Evolutionary conservation across 2,329 filamentous ascomycete species (phyloP), one percentile per base, ranked within the genome.

Genomic region (Neonectria hederae): DNA sequence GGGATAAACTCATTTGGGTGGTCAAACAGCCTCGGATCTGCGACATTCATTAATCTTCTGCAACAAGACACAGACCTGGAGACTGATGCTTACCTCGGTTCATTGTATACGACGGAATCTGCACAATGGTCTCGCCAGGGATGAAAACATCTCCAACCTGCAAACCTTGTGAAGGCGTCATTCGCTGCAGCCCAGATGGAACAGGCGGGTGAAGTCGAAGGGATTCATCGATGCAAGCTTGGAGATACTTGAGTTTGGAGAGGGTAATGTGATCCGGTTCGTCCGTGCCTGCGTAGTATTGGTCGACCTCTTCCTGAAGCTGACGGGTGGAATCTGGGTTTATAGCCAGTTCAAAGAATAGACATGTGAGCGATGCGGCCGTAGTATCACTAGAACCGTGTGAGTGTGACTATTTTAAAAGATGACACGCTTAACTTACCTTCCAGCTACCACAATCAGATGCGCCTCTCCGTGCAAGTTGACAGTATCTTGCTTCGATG

Each of bases 151-250:
- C 49, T 32, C 60, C 60, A 19, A 48, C 17, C 7, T 54, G 30
- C 2, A 57, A n/a, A 2, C 60, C 60, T 13, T 49, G 10, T 2
- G 40, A 13, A 2, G 54, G 43, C 10, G 60, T 63, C 54, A 49
- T 48, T 4, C 60, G 46, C 11, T 63, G 60, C 14, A 63, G n/a
- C 4, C 60, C 54, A 1, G 60, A 63, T 7, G 66, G 65, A 1
- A 70, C 48, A 5, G 67, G 62, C 0, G 68, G 68, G 14, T 55
- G 38, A 5, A 70, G 60, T 10, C 67, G 68, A 19, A 70, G 65
- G 0, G 68, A 64, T 10, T 70, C 68, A 1, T 70, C 67, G 0
- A 70, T 70, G 19, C 68, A 70, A 7, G 68, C 67, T 13, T 70
- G 65, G 0, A 70, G 49, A n/a, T 70, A 70, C 6, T 58, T 32